Conservation (phyloP, 306 rosid genomes). For the Malus sylvestris region DNA sequence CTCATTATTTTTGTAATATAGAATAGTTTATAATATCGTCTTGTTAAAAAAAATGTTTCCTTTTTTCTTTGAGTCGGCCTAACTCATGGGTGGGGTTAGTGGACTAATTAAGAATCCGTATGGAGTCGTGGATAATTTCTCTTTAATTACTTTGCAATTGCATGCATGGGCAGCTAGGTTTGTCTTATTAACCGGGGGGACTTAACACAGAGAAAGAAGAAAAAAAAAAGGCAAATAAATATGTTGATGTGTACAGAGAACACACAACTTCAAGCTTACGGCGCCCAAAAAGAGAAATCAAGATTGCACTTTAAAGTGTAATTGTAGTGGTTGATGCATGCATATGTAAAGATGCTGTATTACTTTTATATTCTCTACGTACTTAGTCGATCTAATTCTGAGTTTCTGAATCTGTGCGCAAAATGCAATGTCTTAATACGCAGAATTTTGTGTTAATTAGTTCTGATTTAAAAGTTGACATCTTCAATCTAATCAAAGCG, state of each 20-base stretch:
- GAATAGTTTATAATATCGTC: too few relatives aligned
- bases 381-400: too few relatives aligned
- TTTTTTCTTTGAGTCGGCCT: constrained; percentile 1
- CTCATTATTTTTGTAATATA: too few relatives aligned
- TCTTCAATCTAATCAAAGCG: background rate
- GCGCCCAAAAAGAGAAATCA: background rate
- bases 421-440: too few relatives aligned
- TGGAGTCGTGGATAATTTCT: constrained; percentile 8
- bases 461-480: background rate
- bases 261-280: background rate
- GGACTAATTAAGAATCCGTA: constrained; percentile 16
- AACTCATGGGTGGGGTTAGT: constrained; percentile 13
- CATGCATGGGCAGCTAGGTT: constrained; percentile 23
- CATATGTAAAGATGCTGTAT: too few relatives aligned
- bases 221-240: background rate
- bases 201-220: background rate
- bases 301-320: background rate
- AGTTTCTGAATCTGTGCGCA: background rate
- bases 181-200: constrained; percentile 1
- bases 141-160: background rate
- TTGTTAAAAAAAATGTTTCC: background rate
- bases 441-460: too few relatives aligned
- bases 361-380: too few relatives aligned
- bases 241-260: background rate
- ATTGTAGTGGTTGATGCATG: too few relatives aligned